Evolutionary conservation across 192 early-diverging fungal species (phyloP), one percentile per base, ranked within the genome.

Genomic region (Coemansia sp.): DNA sequence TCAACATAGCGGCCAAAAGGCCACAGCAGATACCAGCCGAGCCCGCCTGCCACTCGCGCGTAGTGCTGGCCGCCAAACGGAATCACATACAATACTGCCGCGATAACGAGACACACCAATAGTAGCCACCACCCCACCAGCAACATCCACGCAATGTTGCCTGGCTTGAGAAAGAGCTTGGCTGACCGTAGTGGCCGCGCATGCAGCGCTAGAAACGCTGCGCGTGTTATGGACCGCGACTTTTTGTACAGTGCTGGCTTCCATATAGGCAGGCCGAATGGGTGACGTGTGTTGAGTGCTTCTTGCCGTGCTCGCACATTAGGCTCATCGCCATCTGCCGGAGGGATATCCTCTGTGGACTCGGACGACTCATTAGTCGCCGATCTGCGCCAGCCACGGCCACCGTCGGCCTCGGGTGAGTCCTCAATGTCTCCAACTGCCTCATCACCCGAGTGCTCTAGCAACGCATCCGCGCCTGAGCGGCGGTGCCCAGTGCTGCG

Each of bases 171-270:
- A 63, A 88, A 95, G 22, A 94, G 71, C 66, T 90, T 85, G 6
- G 74, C 72, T 8, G 80, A 75, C 15, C 88, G 83, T 33, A 87
- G 86, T 20, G 91, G 88, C 65, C 86, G 73, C 39, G 92, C 85
- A 75, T 97, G 97, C 40, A 98, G 84, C 20, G 91, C 94, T 24
- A 87, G 79, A 70, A 96, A 90, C 38, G 92, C 94, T 5, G 88
- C 88, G 5, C 89, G 88, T 40, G 91, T 90, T 40, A 97, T 92
- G 16, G 92, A 92, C 15, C 97, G 92, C 11, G 89, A 87, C 75
- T 98, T 98, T 63, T 94, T 93, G 87, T 97, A 98, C n/a, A 98
- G 86, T 12, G 95, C 95, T 27, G 95, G 95, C 79, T 98, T 98
- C 97, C 97, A 98, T 27, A 98, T 86, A 38, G 92, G 93, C 52